phyloP scores from a whole-genome alignment of 208 protist species.

The Leptomonas pyrrhocoris region DNA sequence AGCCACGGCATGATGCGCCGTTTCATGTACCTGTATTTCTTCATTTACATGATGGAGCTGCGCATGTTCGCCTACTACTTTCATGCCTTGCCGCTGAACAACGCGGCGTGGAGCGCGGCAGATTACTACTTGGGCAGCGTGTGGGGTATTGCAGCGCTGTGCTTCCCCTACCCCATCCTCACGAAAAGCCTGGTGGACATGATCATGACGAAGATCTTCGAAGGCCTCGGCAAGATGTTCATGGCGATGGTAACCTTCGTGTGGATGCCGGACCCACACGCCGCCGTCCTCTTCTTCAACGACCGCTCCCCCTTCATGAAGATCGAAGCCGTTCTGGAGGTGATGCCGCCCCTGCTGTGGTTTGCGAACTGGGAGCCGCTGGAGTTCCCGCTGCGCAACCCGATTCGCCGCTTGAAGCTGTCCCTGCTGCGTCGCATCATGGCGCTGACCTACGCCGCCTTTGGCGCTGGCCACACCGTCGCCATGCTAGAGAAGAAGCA shows the following conservation, averaged over 20 bases:
- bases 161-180: conserved; percentile 39
- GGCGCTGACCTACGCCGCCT: conserved; percentile 47
- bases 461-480: conserved; percentile 34
- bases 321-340: conserved; percentile 32
- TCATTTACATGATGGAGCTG: conserved; percentile 44
- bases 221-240: conserved; percentile 34
- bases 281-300: conserved; percentile 40
- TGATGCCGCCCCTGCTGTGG: conserved; percentile 47
- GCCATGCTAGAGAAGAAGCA: conserved; percentile 22
- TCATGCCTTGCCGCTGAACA: conserved; percentile 23
- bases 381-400: conserved; percentile 45
- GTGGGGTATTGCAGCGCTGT: conserved; percentile 28
- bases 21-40: conserved; percentile 46
- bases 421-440: conserved; percentile 46
- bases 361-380: conserved; percentile 48
- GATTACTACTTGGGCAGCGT: conserved; percentile 41
- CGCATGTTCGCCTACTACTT: conserved; percentile 33
- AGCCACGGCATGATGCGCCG: conserved; percentile 34
- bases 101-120: conserved; percentile 28
- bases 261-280: conserved; percentile 34
- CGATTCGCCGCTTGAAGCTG: conserved; percentile 48
- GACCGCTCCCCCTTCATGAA: conserved; percentile 36
- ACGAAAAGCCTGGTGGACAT: conserved; percentile 33
- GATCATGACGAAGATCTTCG: conserved; percentile 33
- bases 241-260: conserved; percentile 39